Evolutionary conservation across 805 yeast species (phyloP), one percentile per base, ranked within the genome.

Genomic region (Sugiyamaella floridensis): DNA sequence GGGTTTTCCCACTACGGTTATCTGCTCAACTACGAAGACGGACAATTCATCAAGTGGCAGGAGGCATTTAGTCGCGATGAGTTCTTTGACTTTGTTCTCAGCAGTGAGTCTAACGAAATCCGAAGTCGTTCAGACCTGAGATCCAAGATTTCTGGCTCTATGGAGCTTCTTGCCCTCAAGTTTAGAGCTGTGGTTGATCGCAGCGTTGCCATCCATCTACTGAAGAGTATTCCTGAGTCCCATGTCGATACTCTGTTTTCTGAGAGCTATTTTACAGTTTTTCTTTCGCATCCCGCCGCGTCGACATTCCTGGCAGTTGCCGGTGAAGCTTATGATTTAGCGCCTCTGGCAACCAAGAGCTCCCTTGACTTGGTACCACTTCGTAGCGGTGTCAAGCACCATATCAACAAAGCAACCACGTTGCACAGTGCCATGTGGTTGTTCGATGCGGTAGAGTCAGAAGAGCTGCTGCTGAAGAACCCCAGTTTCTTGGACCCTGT

Each of bases 41-140:
- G 37, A 32, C 12, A 32, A 4, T 43, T n/a, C 43, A 26, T 18
- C 1, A 15, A 29, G 20, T 49, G 52, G 52, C 40, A n/a, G 3
- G 9, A 40, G 2, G n/a, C 19, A 4, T 16, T 50, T 14, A 34
- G 40, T 29, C 44, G 15, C 1, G 51, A 48, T 22, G 52, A 54
- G 9, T 42, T 29, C 19, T 56, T 54, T 37, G 59, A 56, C 37
- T 56, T 51, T 44, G 49, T 54, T 5, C 14, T 54, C 14, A 45
- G 45, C 16, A 26, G 47, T 8, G 43, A 32, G 4, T 22, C 43
- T 12, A 14, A 26, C 11, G 44, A 18, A 9, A 29, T 56, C 10
- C 32, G 47, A 16, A 18, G 14, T 22, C 41, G 55, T 6, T 8
- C 14, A 1, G 56, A 54, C 28, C 50, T 56, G 2, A 22, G n/a